These are phyloP conservation scores for Pleurotus sapidus DNA, from an alignment of 768 basidiomycete species.

Conservation along the genomic window DNA sequence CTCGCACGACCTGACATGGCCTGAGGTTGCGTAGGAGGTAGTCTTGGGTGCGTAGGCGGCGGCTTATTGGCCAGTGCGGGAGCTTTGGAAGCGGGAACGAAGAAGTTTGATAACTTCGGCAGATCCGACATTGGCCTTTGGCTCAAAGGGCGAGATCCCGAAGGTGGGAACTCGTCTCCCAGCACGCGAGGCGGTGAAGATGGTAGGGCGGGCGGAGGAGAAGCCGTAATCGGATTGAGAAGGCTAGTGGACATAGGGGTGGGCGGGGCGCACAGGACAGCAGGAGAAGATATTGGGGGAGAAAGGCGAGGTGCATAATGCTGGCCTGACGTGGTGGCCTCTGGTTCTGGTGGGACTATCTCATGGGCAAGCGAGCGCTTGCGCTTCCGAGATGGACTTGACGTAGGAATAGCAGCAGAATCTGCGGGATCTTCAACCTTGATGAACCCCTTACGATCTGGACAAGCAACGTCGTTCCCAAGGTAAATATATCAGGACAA, in stretches of 20 bases:
- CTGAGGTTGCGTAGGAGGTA: slow-evolving; percentile 4
- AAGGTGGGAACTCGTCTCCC: too few relatives aligned
- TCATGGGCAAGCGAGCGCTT: neutral
- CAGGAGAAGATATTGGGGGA: too few relatives aligned
- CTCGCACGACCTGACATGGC: neutral
- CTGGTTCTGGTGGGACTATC: too few relatives aligned
- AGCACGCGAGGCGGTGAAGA: too few relatives aligned
- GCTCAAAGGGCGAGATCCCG: neutral
- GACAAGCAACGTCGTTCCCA: neutral
- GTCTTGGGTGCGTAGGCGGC: neutral
- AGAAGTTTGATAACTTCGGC: neutral
- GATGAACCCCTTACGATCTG: neutral
- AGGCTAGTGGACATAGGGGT: neutral
- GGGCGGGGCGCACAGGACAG: too few relatives aligned
- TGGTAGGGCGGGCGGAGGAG: too few relatives aligned
- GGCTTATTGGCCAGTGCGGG: neutral
- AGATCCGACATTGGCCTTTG: neutral
- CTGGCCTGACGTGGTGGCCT: too few relatives aligned
- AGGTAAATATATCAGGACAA: neutral
- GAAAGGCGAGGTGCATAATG: too few relatives aligned
- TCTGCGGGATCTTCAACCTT: neutral
- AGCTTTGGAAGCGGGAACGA: neutral
- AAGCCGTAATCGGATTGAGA: neutral
- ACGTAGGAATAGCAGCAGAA: neutral
- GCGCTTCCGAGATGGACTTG: neutral